A percentile compares a stretch with the other conserved stretches of the same genome.
phyloP scores from a whole-genome alignment of 2,329 filamentous ascomycete species.

The Colletotrichum sojae region DNA sequence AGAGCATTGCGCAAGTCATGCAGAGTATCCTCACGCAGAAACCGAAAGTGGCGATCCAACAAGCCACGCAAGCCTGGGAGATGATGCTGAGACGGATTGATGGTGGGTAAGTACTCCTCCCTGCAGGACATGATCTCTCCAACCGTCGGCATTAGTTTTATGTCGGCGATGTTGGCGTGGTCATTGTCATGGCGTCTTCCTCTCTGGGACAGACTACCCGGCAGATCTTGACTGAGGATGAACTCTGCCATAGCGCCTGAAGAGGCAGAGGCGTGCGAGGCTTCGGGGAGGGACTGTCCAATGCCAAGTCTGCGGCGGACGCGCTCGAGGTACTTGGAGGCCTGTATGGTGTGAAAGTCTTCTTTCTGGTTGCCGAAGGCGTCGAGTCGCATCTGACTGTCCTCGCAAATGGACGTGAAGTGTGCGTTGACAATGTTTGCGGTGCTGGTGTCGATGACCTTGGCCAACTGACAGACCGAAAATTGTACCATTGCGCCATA shows the following conservation, averaged over 20 bases:
- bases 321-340: constrained; percentile 49
- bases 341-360: constrained; percentile 48
- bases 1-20: constrained; percentile 65
- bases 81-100: constrained; percentile 52
- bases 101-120: constrained; percentile 60
- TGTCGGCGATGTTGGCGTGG: constrained; percentile 58
- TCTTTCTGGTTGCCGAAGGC: constrained; percentile 33
- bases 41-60: constrained; percentile 68
- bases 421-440: constrained; percentile 49
- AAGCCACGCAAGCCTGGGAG: constrained; percentile 60
- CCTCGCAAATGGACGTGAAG: constrained; percentile 44
- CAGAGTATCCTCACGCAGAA: constrained; percentile 69
- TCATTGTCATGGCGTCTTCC: constrained; percentile 66
- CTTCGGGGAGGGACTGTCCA: constrained; percentile 44
- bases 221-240: constrained; percentile 49
- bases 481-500: too few species aligned
- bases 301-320: constrained; percentile 49
- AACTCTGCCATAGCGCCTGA: constrained; percentile 45
- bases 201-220: constrained; percentile 49
- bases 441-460: constrained; percentile 55
- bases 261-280: constrained; percentile 27
- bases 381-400: constrained; percentile 20
- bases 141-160: constrained; percentile 64
- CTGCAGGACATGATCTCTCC: constrained; percentile 60
- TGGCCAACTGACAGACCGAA: too few species aligned